These are phyloP conservation scores for Pythium guiyangense DNA, from an alignment of 352 stramenopile species.

Conservation along the genomic window DNA sequence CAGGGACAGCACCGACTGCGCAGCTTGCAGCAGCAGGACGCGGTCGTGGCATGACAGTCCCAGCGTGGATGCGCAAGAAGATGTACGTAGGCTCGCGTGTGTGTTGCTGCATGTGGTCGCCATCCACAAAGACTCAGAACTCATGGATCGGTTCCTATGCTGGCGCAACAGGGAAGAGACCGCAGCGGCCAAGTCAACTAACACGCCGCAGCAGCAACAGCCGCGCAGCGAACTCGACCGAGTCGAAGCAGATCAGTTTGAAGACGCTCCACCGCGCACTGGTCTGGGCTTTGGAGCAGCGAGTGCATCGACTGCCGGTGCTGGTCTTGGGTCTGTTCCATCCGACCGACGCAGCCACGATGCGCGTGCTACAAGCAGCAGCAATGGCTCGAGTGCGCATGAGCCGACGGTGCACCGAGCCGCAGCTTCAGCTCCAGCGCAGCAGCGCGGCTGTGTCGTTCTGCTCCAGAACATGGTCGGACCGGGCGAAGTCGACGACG, in stretches of 20 bases:
- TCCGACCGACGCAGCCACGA: no score
- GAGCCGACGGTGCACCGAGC: not conserved
- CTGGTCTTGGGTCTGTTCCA: not conserved
- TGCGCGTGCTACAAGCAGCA: no score
- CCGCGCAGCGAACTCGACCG: not conserved
- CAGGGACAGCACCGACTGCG: constrained; percentile 50
- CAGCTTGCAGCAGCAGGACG: constrained; percentile 49
- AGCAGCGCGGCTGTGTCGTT: constrained; percentile 22
- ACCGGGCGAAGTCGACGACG: constrained; percentile 85
- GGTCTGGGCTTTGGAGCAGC: constrained; percentile 26
- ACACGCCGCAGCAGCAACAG: not conserved
- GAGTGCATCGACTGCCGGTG: not conserved
- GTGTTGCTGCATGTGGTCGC: not conserved
- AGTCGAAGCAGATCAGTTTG: constrained; percentile 40
- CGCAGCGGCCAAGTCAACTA: constrained; percentile 9
- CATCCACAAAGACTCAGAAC: not conserved
- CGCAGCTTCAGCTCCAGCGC: no score
- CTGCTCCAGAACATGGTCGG: constrained; percentile 88
- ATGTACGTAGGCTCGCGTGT: constrained; percentile 39
- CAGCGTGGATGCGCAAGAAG: constrained; percentile 92
- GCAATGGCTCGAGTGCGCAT: not conserved
- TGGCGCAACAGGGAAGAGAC: constrained; percentile 49
- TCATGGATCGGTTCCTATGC: no score
- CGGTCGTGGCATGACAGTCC: constrained; percentile 87
- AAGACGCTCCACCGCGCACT: constrained; percentile 33